A percentile compares a stretch with the other conserved stretches of the same genome.
Evolutionary conservation across 2,329 filamentous ascomycete species (phyloP).

Genomic region (Epicoccum sorghinum): DNA sequence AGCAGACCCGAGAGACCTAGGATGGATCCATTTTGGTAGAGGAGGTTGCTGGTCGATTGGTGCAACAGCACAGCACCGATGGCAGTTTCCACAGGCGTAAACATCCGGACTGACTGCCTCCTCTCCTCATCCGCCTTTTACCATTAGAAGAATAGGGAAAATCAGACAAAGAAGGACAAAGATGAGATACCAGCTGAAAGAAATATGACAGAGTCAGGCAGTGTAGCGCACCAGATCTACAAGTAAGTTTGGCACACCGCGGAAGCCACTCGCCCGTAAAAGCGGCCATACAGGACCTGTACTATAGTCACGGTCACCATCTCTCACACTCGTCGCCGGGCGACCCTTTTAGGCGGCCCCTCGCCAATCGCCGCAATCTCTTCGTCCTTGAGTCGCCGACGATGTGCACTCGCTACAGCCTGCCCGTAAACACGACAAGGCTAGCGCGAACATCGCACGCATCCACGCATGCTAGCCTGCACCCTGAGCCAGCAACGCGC

Average conservation of each 20-base stretch:
- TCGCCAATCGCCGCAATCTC: slow-evolving; percentile 20
- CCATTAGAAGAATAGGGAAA: background rate
- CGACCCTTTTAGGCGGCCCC: background rate
- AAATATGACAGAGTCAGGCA: background rate
- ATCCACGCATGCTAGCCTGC: slow-evolving; percentile 17
- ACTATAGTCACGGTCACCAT: background rate
- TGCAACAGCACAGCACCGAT: slow-evolving; percentile 59
- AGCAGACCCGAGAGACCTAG: slow-evolving; percentile 59
- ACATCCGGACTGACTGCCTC: slow-evolving; percentile 48
- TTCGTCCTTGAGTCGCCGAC: slow-evolving; percentile 27
- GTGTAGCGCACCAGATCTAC: background rate
- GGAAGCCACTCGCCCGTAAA: background rate
- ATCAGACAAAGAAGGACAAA: background rate
- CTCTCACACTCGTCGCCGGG: slow-evolving; percentile 11
- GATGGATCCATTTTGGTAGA: slow-evolving; percentile 58
- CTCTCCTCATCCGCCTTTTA: background rate
- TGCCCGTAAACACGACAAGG: too few species aligned
- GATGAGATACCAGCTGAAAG: background rate
- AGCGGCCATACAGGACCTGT: background rate
- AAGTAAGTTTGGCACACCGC: background rate
- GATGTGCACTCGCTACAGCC: background rate
- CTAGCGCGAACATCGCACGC: background rate
- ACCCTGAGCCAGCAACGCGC: slow-evolving; percentile 21
- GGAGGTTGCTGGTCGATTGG: slow-evolving; percentile 56
- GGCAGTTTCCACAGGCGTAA: slow-evolving; percentile 59